Percentiles rank a stretch among this genome's conserved stretches.
Conservation (phyloP, 2,329 filamentous ascomycete species). For the Ilyonectria destructans region DNA sequence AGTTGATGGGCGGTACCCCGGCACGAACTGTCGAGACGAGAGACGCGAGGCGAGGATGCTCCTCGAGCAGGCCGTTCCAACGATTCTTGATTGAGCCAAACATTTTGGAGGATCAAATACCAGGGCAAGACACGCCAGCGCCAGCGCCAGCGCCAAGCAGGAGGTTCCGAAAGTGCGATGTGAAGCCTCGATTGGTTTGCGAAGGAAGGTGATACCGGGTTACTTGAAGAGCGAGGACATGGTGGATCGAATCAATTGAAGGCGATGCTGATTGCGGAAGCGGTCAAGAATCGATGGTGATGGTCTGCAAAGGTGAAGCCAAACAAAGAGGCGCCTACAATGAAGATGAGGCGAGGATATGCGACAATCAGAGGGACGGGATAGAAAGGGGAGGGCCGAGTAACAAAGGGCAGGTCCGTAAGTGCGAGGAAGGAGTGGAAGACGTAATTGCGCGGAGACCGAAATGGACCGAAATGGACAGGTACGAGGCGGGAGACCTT, state of each 20-base stretch:
- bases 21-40: constrained; percentile 16
- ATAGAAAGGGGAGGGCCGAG: constrained; percentile 1
- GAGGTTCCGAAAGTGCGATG: neutral
- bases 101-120: constrained; percentile 38
- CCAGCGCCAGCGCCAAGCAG: constrained; percentile 5
- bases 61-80: constrained; percentile 44
- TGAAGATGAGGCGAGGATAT: constrained; percentile 10
- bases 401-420: neutral
- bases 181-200: neutral
- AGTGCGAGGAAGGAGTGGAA: neutral
- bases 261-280: neutral
- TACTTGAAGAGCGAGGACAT: constrained; percentile 42
- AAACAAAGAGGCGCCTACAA: neutral
- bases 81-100: constrained; percentile 37
- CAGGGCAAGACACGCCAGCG: constrained; percentile 29
- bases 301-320: neutral
- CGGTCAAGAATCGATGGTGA: neutral
- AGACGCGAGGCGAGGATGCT: constrained; percentile 38
- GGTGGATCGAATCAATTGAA: constrained; percentile 7
- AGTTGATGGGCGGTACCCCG: constrained; percentile 67
- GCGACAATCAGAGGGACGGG: neutral
- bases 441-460: neutral
- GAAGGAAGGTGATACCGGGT: constrained; percentile 14
- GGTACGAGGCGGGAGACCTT: constrained; percentile 19
- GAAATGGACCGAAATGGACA: constrained; percentile 8